A percentile compares a stretch with the other conserved stretches of the same genome.
Evolutionary conservation across 2,329 filamentous ascomycete species (phyloP).

Genomic region (Penicillium sp.): DNA sequence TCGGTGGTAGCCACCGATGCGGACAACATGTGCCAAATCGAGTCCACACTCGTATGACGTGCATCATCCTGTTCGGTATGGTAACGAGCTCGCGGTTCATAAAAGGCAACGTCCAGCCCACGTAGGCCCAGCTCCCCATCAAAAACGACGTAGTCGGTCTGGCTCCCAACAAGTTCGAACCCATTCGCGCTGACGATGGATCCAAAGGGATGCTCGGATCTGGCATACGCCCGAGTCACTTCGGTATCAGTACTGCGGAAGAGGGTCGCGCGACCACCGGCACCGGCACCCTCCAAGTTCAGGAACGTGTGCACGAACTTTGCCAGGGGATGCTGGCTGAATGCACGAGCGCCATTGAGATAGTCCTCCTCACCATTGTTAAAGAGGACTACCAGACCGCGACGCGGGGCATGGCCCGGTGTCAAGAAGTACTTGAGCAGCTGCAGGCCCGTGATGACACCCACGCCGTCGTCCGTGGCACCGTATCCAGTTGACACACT

Average conservation of each 20-base stretch:
- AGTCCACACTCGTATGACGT: conserved; percentile 60
- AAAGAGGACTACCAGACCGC: conserved; percentile 75
- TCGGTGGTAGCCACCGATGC: conserved; percentile 69
- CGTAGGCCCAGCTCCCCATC: conserved; percentile 70
- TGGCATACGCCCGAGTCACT: conserved; percentile 71
- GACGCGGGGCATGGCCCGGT: conserved; percentile 63
- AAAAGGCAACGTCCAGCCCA: conserved; percentile 88
- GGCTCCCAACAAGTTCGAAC: conserved; percentile 74
- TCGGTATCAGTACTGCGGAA: conserved; percentile 86
- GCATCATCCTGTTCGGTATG: conserved; percentile 87
- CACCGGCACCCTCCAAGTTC: conserved; percentile 91
- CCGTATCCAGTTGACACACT: conserved; percentile 88
- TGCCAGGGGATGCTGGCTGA: conserved; percentile 74
- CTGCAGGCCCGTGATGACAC: conserved; percentile 79
- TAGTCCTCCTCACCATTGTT: conserved; percentile 97
- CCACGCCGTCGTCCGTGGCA: conserved; percentile 89
- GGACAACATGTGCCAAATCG: conserved; percentile 93
- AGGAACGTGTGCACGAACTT: conserved; percentile 80
- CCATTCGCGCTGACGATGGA: conserved; percentile 76
- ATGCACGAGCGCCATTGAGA: conserved; percentile 78
- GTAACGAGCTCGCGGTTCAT: conserved; percentile 76
- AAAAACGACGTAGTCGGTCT: conserved; percentile 86
- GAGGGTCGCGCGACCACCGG: conserved; percentile 77
- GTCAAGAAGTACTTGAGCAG: conserved; percentile 80
- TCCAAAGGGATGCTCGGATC: conserved; percentile 70